Conservation (phyloP, 2,329 filamentous ascomycete species). For the Neonectria ditissima region DNA sequence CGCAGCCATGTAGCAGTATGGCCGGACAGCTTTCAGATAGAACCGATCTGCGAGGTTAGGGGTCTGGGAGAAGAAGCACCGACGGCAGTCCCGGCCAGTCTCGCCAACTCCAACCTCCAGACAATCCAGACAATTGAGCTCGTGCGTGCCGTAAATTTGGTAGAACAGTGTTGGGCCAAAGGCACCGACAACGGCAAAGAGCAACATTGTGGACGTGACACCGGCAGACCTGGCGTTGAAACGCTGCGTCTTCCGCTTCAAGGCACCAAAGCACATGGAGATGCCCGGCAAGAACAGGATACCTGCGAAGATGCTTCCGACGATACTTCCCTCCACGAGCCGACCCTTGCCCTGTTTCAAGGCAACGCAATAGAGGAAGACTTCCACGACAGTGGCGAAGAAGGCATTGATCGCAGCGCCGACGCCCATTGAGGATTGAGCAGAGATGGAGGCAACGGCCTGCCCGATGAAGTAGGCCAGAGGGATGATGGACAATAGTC, state of each 20-base stretch:
- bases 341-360: slow-evolving; percentile 91
- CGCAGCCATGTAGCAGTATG: slow-evolving; percentile 92
- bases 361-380: slow-evolving; percentile 96
- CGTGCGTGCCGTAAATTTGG: slow-evolving; percentile 97
- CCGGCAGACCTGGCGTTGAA: slow-evolving; percentile 98
- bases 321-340: slow-evolving; percentile 95
- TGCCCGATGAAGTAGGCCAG: slow-evolving; percentile 98
- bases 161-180: slow-evolving; percentile 98
- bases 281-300: slow-evolving; percentile 93
- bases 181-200: slow-evolving; percentile 94
- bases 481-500: slow-evolving; percentile 92
- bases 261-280: slow-evolving; percentile 98
- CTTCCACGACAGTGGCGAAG: slow-evolving; percentile 97
- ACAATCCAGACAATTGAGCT: slow-evolving; percentile 84
- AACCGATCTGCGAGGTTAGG: slow-evolving; percentile 89
- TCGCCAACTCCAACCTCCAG: slow-evolving; percentile 58
- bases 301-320: slow-evolving; percentile 97
- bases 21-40: slow-evolving; percentile 89
- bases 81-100: slow-evolving; percentile 79
- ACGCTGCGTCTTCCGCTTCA: slow-evolving; percentile 97
- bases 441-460: slow-evolving; percentile 97
- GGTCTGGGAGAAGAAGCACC: slow-evolving; percentile 92
- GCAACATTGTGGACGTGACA: slow-evolving; percentile 96
- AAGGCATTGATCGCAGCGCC: slow-evolving; percentile 98
- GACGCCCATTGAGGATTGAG: slow-evolving; percentile 97